Evolutionary conservation across 306 rosid genomes (phyloP).

Genomic region (Aeschynomene evenia): DNA sequence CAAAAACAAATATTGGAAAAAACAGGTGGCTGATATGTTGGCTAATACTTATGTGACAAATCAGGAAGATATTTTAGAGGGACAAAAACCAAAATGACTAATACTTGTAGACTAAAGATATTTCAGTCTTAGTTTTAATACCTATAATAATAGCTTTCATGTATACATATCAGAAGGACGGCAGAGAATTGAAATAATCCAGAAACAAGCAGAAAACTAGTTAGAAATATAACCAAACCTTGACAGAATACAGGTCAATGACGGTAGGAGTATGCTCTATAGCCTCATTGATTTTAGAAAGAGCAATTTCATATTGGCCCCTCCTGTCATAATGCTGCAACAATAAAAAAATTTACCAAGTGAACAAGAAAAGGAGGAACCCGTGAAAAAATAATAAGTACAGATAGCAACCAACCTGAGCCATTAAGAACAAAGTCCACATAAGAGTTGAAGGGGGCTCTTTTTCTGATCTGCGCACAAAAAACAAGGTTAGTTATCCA

Average conservation of each 20-base stretch:
- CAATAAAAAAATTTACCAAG: conserved; percentile 28
- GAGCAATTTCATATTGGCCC: conserved; percentile 71
- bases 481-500: conserved; percentile 29
- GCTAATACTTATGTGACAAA: too few relatives aligned
- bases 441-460: conserved; percentile 93
- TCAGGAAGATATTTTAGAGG: too few relatives aligned
- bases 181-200: conserved; percentile 15
- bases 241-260: conserved; percentile 89
- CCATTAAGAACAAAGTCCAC: conserved; percentile 91
- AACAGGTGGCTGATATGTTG: too few relatives aligned
- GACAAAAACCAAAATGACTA: too few relatives aligned
- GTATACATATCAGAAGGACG: conserved; percentile 17
- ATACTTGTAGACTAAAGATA: too few relatives aligned
- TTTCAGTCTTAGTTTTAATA: too few relatives aligned
- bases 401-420: conserved; percentile 69
- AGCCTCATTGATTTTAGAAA: conserved; percentile 86
- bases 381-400: not conserved
- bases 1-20: too few relatives aligned
- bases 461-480: conserved; percentile 1
- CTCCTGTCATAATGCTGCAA: conserved; percentile 94
- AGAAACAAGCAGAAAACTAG: conserved; percentile 11
- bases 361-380: not conserved
- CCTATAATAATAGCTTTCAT: not conserved
- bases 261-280: conserved; percentile 92
- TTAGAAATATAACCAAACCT: conserved; percentile 54